These are phyloP conservation scores for Ophiostoma quercus DNA, from an alignment of 2,329 filamentous ascomycete genomes.

Conservation along the genomic window DNA sequence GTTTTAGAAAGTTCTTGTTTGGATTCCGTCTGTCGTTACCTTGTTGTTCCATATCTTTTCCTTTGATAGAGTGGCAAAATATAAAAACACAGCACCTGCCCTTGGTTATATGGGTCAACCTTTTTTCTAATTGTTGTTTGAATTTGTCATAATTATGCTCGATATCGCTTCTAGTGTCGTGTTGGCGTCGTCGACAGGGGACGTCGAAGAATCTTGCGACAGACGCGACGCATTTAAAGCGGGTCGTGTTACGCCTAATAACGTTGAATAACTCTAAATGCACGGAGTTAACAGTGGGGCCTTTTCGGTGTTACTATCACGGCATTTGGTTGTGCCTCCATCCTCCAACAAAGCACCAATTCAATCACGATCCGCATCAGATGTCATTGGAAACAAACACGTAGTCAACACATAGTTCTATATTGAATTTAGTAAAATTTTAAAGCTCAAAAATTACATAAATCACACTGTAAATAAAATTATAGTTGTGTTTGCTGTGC, in stretches of 20 bases:
- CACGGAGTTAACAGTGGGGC: background rate
- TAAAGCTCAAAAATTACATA: too few species aligned
- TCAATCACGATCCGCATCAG: too few species aligned
- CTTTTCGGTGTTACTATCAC: background rate
- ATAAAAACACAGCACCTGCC: background rate
- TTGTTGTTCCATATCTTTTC: background rate
- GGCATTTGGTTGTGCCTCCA: too few species aligned
- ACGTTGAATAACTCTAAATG: background rate
- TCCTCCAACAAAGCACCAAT: too few species aligned
- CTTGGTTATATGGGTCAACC: background rate
- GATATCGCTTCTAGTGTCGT: background rate
- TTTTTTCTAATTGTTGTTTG: background rate
- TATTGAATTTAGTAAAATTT: too few species aligned
- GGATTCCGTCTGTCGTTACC: background rate
- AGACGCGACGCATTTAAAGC: background rate
- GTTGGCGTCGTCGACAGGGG: background rate
- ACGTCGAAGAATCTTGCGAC: background rate
- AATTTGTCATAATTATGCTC: background rate
- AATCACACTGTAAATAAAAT: too few species aligned
- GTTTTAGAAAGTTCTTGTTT: slow-evolving; percentile 4
- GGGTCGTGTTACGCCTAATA: background rate
- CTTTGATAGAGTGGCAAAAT: background rate
- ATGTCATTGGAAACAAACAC: too few species aligned
- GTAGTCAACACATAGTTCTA: too few species aligned
- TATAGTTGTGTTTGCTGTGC: too few species aligned